A percentile compares a stretch with the other conserved stretches of the same genome.
Evolutionary conservation across 1,284 basidiomycete genomes (phyloP).

Genomic region (Thelephora terrestris): DNA sequence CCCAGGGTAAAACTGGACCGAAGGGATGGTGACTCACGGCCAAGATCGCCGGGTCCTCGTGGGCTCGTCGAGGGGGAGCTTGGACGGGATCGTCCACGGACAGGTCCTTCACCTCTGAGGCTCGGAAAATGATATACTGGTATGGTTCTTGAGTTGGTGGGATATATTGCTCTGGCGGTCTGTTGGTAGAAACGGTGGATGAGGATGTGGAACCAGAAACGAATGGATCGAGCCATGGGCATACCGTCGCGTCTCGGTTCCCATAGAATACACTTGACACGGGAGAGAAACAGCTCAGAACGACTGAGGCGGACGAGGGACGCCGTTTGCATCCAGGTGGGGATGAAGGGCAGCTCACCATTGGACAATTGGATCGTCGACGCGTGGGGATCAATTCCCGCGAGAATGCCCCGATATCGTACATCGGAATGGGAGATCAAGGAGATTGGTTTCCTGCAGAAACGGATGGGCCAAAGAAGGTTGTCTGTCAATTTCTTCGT

Average conservation of each 20-base stretch:
- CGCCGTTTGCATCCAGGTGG: neutral
- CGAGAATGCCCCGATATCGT: slow-evolving; percentile 79
- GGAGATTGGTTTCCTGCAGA: slow-evolving; percentile 73
- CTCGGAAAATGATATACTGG: slow-evolving; percentile 75
- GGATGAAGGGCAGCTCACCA: slow-evolving; percentile 38
- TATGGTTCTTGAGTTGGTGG: slow-evolving; percentile 71
- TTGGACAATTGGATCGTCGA: slow-evolving; percentile 84
- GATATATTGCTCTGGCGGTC: slow-evolving; percentile 63
- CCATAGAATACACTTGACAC: slow-evolving; percentile 72
- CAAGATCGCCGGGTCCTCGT: slow-evolving; percentile 70
- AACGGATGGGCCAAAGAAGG: no score
- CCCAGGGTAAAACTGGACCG: slow-evolving; percentile 2
- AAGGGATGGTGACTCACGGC: slow-evolving; percentile 39
- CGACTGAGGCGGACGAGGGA: neutral
- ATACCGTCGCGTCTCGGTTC: slow-evolving; percentile 76
- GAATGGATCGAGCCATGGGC: slow-evolving; percentile 24
- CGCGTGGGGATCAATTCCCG: slow-evolving; percentile 73
- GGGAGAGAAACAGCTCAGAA: slow-evolving; percentile 1
- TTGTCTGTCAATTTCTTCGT: neutral
- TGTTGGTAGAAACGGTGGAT: slow-evolving; percentile 19
- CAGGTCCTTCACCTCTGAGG: slow-evolving; percentile 74
- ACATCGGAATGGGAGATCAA: slow-evolving; percentile 88
- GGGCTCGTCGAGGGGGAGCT: slow-evolving; percentile 41
- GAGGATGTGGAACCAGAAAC: no score
- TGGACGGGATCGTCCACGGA: slow-evolving; percentile 53